These are phyloP conservation scores for Globisporangium spinosum DNA, from an alignment of 352 stramenopile species.

Conservation along the genomic window DNA sequence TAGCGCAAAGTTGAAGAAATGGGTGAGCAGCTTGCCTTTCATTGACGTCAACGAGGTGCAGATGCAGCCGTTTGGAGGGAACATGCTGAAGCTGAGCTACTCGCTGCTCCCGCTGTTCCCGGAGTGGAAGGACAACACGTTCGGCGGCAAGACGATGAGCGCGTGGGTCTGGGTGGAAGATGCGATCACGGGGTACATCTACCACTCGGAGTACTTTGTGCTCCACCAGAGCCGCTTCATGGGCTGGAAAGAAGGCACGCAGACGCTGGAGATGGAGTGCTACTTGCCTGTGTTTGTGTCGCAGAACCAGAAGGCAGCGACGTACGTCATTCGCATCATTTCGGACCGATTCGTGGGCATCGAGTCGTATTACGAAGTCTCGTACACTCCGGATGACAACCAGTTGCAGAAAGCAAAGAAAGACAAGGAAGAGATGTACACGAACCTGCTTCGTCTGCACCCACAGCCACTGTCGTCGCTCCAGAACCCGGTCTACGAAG, in stretches of 20 bases:
- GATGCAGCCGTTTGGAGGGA: slow-evolving; percentile 94
- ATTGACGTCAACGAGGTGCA: slow-evolving; percentile 60
- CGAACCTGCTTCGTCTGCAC: slow-evolving; percentile 91
- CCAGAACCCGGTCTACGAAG: slow-evolving; percentile 88
- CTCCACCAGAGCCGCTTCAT: slow-evolving; percentile 79
- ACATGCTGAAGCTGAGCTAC: slow-evolving; percentile 93
- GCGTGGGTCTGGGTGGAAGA: slow-evolving; percentile 99
- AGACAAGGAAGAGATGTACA: slow-evolving; percentile 73
- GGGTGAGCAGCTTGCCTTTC: slow-evolving; percentile 59
- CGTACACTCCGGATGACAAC: slow-evolving; percentile 43
- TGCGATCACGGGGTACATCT: slow-evolving; percentile 87
- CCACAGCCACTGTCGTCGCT: slow-evolving; percentile 93
- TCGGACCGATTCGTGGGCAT: slow-evolving; percentile 97
- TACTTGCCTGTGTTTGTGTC: slow-evolving; percentile 96
- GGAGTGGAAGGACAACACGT: slow-evolving; percentile 61
- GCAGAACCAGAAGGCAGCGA: slow-evolving; percentile 69
- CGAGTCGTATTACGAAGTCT: slow-evolving; percentile 85
- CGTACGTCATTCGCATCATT: slow-evolving; percentile 94
- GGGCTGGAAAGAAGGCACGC: slow-evolving; percentile 56
- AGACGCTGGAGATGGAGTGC: slow-evolving; percentile 90
- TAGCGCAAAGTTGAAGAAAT: slow-evolving; percentile 63
- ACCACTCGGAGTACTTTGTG: slow-evolving; percentile 91
- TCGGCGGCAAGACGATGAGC: slow-evolving; percentile 52
- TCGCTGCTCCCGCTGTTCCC: slow-evolving; percentile 58
- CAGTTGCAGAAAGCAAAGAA: slow-evolving; percentile 35